Evolutionary conservation across 2,329 filamentous ascomycete genomes (phyloP).

Genomic region (Colletotrichum euphorbiae): DNA sequence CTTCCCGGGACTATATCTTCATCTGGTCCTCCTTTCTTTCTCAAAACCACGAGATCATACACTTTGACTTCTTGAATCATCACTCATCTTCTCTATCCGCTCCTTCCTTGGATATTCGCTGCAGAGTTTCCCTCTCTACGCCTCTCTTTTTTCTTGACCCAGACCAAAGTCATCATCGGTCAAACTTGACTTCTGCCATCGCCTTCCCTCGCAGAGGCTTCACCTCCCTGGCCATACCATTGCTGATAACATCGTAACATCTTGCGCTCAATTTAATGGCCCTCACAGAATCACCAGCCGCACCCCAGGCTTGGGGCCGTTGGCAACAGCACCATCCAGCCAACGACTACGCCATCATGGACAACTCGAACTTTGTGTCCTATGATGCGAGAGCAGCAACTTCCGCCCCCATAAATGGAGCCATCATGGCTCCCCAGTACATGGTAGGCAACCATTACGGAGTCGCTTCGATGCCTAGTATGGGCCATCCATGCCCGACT

Average conservation of each 20-base stretch:
- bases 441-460: conserved; percentile 58
- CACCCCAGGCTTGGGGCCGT: conserved; percentile 64
- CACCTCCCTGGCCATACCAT: conserved; percentile 24
- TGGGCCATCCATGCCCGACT: conserved; percentile 56
- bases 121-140: not conserved
- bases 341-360: conserved; percentile 61
- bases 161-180: conserved; percentile 15
- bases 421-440: conserved; percentile 60
- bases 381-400: conserved; percentile 59
- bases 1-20: conserved; percentile 26
- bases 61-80: conserved; percentile 40
- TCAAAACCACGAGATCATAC: conserved; percentile 41
- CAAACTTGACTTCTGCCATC: not conserved
- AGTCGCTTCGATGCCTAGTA: conserved; percentile 55
- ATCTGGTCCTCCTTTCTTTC: conserved; percentile 30
- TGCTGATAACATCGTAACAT: not conserved
- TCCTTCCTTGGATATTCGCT: conserved; percentile 23
- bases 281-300: conserved; percentile 59
- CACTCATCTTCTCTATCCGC: conserved; percentile 7
- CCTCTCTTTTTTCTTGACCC: conserved; percentile 22
- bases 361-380: conserved; percentile 57
- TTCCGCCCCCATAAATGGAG: conserved; percentile 55
- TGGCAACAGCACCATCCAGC: conserved; percentile 60
- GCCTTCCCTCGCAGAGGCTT: not conserved
- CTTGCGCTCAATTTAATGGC: conserved; percentile 51